phyloP scores from a whole-genome alignment of 2,329 filamentous ascomycete species.

The Juglanconis sp. region DNA sequence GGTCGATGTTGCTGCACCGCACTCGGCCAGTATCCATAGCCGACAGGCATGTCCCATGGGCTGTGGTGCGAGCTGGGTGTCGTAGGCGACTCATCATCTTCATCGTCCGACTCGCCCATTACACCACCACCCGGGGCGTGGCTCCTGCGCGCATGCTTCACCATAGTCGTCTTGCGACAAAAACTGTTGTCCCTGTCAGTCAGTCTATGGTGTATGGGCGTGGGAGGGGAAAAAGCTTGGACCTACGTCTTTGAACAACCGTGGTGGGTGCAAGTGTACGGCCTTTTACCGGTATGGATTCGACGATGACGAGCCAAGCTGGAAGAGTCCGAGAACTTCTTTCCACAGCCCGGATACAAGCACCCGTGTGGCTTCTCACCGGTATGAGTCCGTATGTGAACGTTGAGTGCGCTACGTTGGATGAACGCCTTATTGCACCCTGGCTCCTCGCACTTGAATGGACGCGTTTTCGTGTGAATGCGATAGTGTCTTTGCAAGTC shows the following conservation, averaged over 20 bases:
- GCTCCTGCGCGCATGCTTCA: slow-evolving; percentile 62
- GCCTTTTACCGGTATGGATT: slow-evolving; percentile 65
- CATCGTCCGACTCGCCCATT: slow-evolving; percentile 56
- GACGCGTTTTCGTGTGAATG: slow-evolving; percentile 69
- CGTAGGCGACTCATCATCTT: slow-evolving; percentile 55
- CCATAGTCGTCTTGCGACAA: slow-evolving; percentile 70
- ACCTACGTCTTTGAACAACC: slow-evolving; percentile 60
- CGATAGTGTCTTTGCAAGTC: slow-evolving; percentile 68
- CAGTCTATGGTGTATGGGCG: not conserved
- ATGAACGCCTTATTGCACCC: slow-evolving; percentile 70
- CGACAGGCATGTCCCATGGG: not conserved
- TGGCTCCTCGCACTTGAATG: slow-evolving; percentile 58
- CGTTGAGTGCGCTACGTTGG: slow-evolving; percentile 66
- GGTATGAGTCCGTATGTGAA: slow-evolving; percentile 68
- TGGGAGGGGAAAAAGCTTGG: not conserved
- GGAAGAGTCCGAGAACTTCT: slow-evolving; percentile 68
- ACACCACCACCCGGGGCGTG: slow-evolving; percentile 57
- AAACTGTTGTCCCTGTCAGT: slow-evolving; percentile 46
- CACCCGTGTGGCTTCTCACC: slow-evolving; percentile 71
- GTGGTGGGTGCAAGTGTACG: slow-evolving; percentile 59
- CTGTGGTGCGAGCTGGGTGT: slow-evolving; percentile 47
- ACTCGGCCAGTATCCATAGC: not conserved
- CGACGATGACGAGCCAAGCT: slow-evolving; percentile 63
- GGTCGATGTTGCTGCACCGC: slow-evolving; percentile 1
- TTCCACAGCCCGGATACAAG: slow-evolving; percentile 62